Base-by-base conservation (phyloP, 768 basidiomycete species). In the Tricholoma bakamatsutake region DNA sequence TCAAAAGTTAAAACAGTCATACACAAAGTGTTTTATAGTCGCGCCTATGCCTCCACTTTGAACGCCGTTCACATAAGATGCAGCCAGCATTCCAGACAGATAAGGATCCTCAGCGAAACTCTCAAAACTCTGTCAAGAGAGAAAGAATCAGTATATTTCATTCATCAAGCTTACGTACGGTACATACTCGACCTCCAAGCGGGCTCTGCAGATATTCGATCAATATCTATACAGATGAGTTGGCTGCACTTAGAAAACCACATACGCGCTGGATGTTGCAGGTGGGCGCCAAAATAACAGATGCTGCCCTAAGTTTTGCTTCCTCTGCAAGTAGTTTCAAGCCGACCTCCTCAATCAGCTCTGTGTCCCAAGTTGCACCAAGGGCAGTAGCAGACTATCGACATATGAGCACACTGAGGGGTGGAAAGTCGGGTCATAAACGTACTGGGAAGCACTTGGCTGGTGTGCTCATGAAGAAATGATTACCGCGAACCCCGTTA, bases 1-100 rank as follows among this genome's bases (percentile, higher is more conserved):
- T 57, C 6, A 5, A 7, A n/a, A n/a, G n/a, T n/a, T n/a, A n/a
- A n/a, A 12, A 13, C 10, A 28, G 17, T 62, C 75, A n/a, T 67
- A 85, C 85, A 85, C 83, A 59, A 88, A 92, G 65, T 93, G 91
- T 66, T 93, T 93, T 73, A 92, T 86, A 3, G 86, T 78, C 5
- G 82, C 78, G 17, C 85, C 87, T 45, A 93, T 82, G 1, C 90
- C 89, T n/a, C 81, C 80, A 17, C 68, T 80, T 68, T 93, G 91
- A 2, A 90, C 77, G 6, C 89, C 89, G 50, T 81, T 83, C n/a
- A 90, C 77, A 61, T 90, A 92, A 13, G 85, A 78, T 0, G 87
- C 79, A 2, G 87, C 80, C 15, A 88, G 77, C 59, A 79, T 73
- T 7, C 90, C 90, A 5, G 87, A 87, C 4, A 92, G 76, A 57